Conservation (phyloP, 495 filamentous ascomycete genomes). For the Cercophora scortea region DNA sequence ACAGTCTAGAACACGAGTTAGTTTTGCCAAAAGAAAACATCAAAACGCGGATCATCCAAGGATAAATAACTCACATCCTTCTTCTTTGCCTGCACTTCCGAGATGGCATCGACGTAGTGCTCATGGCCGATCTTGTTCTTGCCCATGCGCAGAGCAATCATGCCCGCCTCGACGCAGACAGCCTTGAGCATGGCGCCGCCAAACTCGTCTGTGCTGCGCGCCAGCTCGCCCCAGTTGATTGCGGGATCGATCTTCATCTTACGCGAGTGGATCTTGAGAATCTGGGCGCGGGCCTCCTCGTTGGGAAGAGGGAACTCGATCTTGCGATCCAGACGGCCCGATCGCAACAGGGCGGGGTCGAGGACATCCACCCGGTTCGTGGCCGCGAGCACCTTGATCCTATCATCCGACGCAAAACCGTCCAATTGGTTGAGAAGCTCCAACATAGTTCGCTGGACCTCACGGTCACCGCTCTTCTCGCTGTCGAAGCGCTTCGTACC, state of each 20-base stretch:
- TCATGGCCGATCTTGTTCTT: conserved; percentile 93
- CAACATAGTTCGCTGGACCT: conserved; percentile 98
- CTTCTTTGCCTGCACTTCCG: conserved; percentile 97
- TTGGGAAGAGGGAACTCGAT: conserved; percentile 99
- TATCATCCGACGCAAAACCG: conserved; percentile 96
- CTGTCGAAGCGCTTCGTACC: conserved; percentile 99
- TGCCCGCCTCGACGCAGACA: conserved; percentile 97
- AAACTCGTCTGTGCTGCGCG: conserved; percentile 97
- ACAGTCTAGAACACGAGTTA: conserved; percentile 39
- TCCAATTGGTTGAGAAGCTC: conserved; percentile 98
- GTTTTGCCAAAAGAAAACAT: conserved; percentile 8
- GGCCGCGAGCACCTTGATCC: conserved; percentile 96
- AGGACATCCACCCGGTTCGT: conserved; percentile 98
- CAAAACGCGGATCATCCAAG: background rate
- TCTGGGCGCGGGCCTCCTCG: conserved; percentile 95
- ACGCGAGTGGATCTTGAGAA: conserved; percentile 90
- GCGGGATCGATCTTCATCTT: conserved; percentile 96
- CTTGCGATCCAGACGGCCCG: conserved; percentile 93
- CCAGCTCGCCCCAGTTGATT: conserved; percentile 95
- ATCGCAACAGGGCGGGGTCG: conserved; percentile 88
- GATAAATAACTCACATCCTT: conserved; percentile 56
- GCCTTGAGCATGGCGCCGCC: conserved; percentile 96
- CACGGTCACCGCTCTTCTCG: conserved; percentile 95
- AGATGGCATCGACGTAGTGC: conserved; percentile 98
- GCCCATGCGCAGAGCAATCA: conserved; percentile 93